Percentiles rank a stretch among this genome's conserved stretches.
Evolutionary conservation across 2,329 filamentous ascomycete species (phyloP).

Genomic region (Onygenales sp.): DNA sequence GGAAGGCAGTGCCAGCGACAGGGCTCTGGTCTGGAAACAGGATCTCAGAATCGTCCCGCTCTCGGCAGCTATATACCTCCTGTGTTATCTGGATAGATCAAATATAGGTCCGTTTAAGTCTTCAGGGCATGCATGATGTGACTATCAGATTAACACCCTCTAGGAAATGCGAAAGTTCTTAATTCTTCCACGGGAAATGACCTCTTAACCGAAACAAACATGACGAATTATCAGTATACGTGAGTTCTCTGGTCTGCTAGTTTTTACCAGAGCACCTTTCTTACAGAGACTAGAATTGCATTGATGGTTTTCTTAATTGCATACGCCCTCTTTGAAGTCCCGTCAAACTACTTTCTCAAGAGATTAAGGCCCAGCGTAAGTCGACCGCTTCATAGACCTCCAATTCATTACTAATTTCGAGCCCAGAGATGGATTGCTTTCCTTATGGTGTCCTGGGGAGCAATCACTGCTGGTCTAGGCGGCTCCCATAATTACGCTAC

Average conservation of each 20-base stretch:
- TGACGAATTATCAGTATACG: conserved; percentile 54
- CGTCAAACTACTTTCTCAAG: conserved; percentile 42
- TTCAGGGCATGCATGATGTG: neutral
- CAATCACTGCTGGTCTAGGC: conserved; percentile 39
- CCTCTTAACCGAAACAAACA: conserved; percentile 51
- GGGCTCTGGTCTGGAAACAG: conserved; percentile 45
- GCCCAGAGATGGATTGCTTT: conserved; percentile 41
- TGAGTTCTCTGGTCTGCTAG: conserved; percentile 14
- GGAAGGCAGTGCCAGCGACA: neutral
- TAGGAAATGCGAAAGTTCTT: conserved; percentile 54
- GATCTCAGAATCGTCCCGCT: conserved; percentile 56
- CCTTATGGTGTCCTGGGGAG: conserved; percentile 42
- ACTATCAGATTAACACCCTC: neutral
- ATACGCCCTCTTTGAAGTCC: conserved; percentile 42
- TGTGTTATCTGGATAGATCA: conserved; percentile 58
- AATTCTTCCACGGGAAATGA: conserved; percentile 52
- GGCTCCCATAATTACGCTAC: conserved; percentile 34
- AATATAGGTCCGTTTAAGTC: conserved; percentile 47
- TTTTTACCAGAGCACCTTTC: neutral
- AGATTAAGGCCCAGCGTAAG: conserved; percentile 34
- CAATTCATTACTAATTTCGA: neutral
- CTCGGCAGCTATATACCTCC: conserved; percentile 54
- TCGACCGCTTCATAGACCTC: neutral
- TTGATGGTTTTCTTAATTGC: conserved; percentile 41
- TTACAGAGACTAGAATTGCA: conserved; percentile 25